phyloP scores from a whole-genome alignment of 2,329 filamentous ascomycete species.

The Pseudogymnoascus destructans region DNA sequence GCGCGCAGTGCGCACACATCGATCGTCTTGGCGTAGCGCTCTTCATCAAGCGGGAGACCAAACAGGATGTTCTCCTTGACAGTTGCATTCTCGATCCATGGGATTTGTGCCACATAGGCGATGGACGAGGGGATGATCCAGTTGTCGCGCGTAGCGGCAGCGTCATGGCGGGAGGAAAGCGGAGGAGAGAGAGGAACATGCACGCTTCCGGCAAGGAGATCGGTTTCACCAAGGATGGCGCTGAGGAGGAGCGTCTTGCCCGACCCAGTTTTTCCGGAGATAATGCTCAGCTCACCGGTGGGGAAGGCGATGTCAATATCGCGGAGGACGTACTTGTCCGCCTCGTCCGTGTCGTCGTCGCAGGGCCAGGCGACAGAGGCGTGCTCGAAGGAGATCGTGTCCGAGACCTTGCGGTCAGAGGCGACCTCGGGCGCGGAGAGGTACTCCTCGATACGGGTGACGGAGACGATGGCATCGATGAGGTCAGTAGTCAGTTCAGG shows the following conservation, averaged over 20 bases:
- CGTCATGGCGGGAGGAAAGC: conserved; percentile 44
- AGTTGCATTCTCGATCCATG: conserved; percentile 75
- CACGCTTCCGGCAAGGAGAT: conserved; percentile 51
- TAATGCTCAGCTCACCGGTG: conserved; percentile 53
- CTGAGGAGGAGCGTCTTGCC: conserved; percentile 67
- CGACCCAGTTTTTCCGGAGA: conserved; percentile 64
- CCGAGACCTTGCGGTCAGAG: conserved; percentile 39
- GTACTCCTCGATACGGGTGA: conserved; percentile 59
- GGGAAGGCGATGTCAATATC: conserved; percentile 56
- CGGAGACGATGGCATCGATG: conserved; percentile 60
- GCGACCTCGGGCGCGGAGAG: conserved; percentile 52
- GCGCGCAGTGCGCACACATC: conserved; percentile 61
- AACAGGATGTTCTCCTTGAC: conserved; percentile 71
- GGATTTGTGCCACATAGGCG: conserved; percentile 66
- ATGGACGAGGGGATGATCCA: conserved; percentile 60
- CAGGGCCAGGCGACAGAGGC: conserved; percentile 64
- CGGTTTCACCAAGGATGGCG: conserved; percentile 62
- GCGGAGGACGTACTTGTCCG: conserved; percentile 49
- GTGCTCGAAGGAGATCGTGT: conserved; percentile 50
- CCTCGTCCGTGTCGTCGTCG: conserved; percentile 45
- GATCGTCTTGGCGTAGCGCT: conserved; percentile 58
- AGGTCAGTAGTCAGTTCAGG: conserved; percentile 60
- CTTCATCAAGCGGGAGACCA: conserved; percentile 53
- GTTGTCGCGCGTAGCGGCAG: conserved; percentile 43
- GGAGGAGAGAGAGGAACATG: conserved; percentile 39